Percentiles rank a stretch among this genome's conserved stretches.
These are phyloP conservation scores for Teratosphaeria destructans DNA, from an alignment of 2,329 filamentous ascomycete genomes.

Conservation along the genomic window DNA sequence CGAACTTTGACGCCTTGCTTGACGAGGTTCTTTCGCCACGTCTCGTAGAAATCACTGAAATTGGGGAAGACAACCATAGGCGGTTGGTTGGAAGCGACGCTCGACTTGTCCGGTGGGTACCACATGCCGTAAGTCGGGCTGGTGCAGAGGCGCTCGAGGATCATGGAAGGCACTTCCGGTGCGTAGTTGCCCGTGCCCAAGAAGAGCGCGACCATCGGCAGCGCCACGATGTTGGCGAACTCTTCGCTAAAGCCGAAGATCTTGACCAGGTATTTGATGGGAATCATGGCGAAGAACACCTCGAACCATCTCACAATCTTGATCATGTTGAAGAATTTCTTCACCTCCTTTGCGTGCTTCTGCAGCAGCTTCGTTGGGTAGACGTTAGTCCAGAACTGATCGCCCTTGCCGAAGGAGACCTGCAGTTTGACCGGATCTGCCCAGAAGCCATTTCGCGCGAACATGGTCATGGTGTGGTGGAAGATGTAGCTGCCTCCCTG, in stretches of 20 bases:
- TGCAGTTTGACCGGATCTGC: conserved; percentile 50
- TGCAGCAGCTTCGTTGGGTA: conserved; percentile 50
- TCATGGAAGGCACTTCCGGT: conserved; percentile 57
- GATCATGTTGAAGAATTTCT: conserved; percentile 44
- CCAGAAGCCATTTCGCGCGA: conserved; percentile 45
- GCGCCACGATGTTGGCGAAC: conserved; percentile 60
- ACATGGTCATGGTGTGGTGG: conserved; percentile 58
- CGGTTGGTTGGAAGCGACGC: conserved; percentile 41
- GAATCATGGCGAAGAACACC: conserved; percentile 48
- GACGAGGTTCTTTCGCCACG: conserved; percentile 46
- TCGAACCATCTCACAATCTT: conserved; percentile 51
- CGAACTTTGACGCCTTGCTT: conserved; percentile 47
- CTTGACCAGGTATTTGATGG: conserved; percentile 53
- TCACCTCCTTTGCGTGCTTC: conserved; percentile 46
- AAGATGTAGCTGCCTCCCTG: conserved; percentile 57
- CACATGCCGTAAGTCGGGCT: conserved; percentile 50
- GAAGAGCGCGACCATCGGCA: conserved; percentile 63
- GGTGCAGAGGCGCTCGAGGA: conserved; percentile 45
- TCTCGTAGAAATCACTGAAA: conserved; percentile 50
- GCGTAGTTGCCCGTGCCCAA: conserved; percentile 67
- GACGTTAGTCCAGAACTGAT: conserved; percentile 56
- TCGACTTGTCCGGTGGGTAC: conserved; percentile 41
- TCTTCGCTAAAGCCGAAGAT: conserved; percentile 59
- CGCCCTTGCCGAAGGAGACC: conserved; percentile 53
- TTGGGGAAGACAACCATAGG: conserved; percentile 55